Percentiles rank a stretch among this genome's conserved stretches.
Conservation (phyloP, 1,284 basidiomycete genomes). For the Hypsizygus ulmarius region DNA sequence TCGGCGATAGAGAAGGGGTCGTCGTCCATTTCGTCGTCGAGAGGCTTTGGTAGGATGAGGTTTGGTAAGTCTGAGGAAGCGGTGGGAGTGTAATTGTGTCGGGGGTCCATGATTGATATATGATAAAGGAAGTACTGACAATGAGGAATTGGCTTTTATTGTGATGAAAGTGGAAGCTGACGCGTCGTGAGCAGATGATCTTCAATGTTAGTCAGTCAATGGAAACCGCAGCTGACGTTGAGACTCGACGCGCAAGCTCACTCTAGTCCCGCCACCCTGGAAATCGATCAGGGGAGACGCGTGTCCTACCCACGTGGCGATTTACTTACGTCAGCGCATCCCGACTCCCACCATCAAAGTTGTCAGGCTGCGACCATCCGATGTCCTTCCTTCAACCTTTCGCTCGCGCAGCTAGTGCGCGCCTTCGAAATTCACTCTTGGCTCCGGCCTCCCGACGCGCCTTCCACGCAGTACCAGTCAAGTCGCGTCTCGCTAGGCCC, state of each 20-base stretch:
- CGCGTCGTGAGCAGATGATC: conserved; percentile 11
- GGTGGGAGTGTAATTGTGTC: conserved; percentile 8
- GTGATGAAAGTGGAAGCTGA: conserved; percentile 10
- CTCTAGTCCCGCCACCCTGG: not conserved
- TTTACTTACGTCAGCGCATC: conserved; percentile 11
- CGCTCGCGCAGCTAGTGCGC: conserved; percentile 9
- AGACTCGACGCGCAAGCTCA: conserved; percentile 15
- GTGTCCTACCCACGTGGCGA: conserved; percentile 7
- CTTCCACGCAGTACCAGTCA: not conserved
- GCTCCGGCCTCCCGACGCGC: not conserved
- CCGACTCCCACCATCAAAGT: conserved; percentile 1
- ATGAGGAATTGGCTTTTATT: conserved; percentile 1
- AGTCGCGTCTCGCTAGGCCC: not conserved
- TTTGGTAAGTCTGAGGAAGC: conserved; percentile 9
- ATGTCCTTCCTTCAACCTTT: conserved; percentile 12
- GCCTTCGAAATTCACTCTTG: not conserved
- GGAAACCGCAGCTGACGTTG: not conserved
- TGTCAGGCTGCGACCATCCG: conserved; percentile 3
- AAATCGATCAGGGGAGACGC: conserved; percentile 1
- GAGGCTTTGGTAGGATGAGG: conserved; percentile 1
- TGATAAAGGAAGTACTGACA: conserved; percentile 11
- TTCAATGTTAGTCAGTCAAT: conserved; percentile 1
- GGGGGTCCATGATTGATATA: conserved; percentile 4
- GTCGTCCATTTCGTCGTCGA: conserved; percentile 42
- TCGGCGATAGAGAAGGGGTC: conserved; percentile 47